Evolutionary conservation across 2,329 filamentous ascomycete genomes (phyloP), one percentile per base, ranked within the genome.

Genomic region (Coniella vitis): DNA sequence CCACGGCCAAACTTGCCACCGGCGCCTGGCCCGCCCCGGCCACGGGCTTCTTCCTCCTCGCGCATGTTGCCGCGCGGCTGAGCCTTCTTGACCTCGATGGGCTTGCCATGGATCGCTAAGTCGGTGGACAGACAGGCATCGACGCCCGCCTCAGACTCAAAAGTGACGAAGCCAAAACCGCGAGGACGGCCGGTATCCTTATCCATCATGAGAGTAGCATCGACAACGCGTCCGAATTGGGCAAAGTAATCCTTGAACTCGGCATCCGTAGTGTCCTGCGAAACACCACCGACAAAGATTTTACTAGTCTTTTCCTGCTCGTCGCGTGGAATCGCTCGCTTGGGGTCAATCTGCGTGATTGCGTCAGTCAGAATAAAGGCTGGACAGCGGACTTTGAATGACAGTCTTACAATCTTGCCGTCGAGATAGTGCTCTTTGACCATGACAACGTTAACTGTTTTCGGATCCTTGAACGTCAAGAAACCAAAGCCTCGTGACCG

Each of bases 191-290:
- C 93, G 1, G 93, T 98, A 66, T 98, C 93, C 69, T 98, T 98
- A 66, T 98, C 93, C 83, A 98, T 98, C 93, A 98, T 98, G 2
- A 98, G 81, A 0, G 93, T 98, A 2, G 93, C 93, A 69, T 98
- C 93, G 35, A 98, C 85, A 17, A 98, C 93, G 53, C 91, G 84
- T 22, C 93, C 93, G 60, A 97, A 98, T 62, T 95, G 88, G 61
- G 87, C 89, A 70, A 98, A 98, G 69, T 95, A 98, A 52, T 93
- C 85, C 63, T 89, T 90, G 66, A 98, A 98, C 64, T 97, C 90
- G 54, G 90, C 84, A 61, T 98, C 93, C 1, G 89, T 96, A 0
- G 91, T 93, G 61, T 98, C 93, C 69, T 97, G 93, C 66, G 88
- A 95, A 49, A 98, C 93, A 61, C 93, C 93, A 29, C 93, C 93